Percentiles rank a stretch among this genome's conserved stretches.
Conservation (phyloP, 257 asterid genomes). For the Solanum pimpinellifolium region DNA sequence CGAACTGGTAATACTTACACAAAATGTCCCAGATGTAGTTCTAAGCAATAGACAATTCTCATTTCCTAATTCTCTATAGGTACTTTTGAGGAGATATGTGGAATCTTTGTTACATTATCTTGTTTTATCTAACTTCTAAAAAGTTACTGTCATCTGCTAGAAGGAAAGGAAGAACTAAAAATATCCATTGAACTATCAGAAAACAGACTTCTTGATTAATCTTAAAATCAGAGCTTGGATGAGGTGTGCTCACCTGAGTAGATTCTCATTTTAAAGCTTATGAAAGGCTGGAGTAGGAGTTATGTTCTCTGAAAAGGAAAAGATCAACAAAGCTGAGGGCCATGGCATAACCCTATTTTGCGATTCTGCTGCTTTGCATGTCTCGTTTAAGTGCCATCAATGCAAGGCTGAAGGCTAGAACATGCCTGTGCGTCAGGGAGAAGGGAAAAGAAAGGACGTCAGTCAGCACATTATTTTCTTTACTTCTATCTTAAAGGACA, state of each 20-base stretch:
- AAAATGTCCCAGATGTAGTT: not conserved
- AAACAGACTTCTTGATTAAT: not conserved
- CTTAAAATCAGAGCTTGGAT: not conserved
- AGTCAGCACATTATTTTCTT: not conserved
- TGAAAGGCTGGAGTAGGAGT: not conserved
- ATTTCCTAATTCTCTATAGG: not conserved
- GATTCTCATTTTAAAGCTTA: not conserved
- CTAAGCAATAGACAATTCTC: not conserved
- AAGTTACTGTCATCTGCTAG: not conserved
- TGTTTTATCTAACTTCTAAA: too few species aligned
- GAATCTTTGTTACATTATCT: not conserved
- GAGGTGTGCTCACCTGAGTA: not conserved
- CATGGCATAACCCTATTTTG: not conserved
- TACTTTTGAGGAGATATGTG: not conserved
- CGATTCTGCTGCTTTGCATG: not conserved
- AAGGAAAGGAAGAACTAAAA: not conserved
- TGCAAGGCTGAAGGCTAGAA: not conserved
- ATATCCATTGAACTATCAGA: not conserved
- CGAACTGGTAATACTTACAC: not conserved
- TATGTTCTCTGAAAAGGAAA: not conserved
- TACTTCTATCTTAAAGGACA: not conserved
- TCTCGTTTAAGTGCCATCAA: not conserved
- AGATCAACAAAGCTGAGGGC: not conserved
- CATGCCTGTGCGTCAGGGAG: not conserved
- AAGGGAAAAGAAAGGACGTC: not conserved